Evolutionary conservation across 2,329 filamentous ascomycete species (phyloP).

Genomic region (Exophiala mesophila): DNA sequence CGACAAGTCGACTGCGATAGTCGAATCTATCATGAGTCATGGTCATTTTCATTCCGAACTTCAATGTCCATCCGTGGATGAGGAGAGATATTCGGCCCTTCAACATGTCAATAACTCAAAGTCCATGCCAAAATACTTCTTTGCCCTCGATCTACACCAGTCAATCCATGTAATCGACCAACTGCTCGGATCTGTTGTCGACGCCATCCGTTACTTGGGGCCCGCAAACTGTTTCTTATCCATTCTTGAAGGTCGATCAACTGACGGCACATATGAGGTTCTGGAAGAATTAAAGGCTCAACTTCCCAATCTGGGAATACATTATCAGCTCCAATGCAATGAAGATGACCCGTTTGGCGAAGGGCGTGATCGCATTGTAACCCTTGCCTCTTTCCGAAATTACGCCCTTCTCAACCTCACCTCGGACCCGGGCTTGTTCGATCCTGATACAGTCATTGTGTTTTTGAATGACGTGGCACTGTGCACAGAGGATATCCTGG

Average conservation of each 20-base stretch:
- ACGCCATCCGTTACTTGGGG: slow-evolving; percentile 48
- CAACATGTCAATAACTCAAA: not conserved
- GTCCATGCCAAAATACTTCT: slow-evolving; percentile 39
- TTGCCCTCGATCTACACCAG: slow-evolving; percentile 51
- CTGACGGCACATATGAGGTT: slow-evolving; percentile 51
- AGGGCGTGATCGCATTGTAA: slow-evolving; percentile 42
- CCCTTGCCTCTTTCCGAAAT: slow-evolving; percentile 50
- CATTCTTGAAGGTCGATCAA: slow-evolving; percentile 53
- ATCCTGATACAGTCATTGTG: slow-evolving; percentile 42
- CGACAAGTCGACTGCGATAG: not conserved
- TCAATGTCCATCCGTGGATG: slow-evolving; percentile 7
- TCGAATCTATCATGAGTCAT: not conserved
- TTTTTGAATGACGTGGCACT: slow-evolving; percentile 53
- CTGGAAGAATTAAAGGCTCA: slow-evolving; percentile 39
- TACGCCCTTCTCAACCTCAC: slow-evolving; percentile 47
- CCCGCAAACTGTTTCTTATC: slow-evolving; percentile 49
- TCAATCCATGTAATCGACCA: slow-evolving; percentile 44
- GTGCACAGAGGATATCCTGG: slow-evolving; percentile 54
- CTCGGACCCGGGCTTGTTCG: slow-evolving; percentile 23
- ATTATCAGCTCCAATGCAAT: slow-evolving; percentile 32
- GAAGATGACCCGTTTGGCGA: slow-evolving; percentile 38
- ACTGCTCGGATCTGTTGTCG: slow-evolving; percentile 49
- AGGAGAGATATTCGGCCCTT: slow-evolving; percentile 7
- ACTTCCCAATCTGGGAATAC: slow-evolving; percentile 32
- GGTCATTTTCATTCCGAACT: not conserved